Percentiles rank a stretch among this genome's conserved stretches.
phyloP scores from a whole-genome alignment of 768 basidiomycete genomes.

The Cubamyces sp. region DNA sequence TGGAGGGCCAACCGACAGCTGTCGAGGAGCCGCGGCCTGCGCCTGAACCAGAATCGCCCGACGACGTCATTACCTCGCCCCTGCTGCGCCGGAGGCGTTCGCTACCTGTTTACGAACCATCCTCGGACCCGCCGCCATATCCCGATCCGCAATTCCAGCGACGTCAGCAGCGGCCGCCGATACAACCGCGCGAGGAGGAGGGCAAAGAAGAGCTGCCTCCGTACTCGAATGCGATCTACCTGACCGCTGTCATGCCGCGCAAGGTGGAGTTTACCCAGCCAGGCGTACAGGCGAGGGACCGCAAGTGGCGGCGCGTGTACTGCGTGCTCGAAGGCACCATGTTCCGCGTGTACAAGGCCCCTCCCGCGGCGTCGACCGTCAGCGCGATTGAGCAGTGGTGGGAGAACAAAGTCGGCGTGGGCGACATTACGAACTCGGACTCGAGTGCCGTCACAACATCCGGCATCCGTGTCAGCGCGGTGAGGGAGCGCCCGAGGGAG shows the following conservation, averaged over 20 bases:
- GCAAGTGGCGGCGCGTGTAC: constrained; percentile 89
- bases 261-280: constrained; percentile 93
- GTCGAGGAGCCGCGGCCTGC: constrained; percentile 1
- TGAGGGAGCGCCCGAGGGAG: constrained; percentile 33
- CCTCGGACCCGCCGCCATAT: constrained; percentile 70
- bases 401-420: constrained; percentile 77
- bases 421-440: constrained; percentile 48
- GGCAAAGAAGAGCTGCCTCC: constrained; percentile 77
- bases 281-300: constrained; percentile 84
- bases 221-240: constrained; percentile 83
- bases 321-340: constrained; percentile 93
- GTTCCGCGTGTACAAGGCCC: constrained; percentile 73
- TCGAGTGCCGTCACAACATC: constrained; percentile 27
- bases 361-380: constrained; percentile 46
- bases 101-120: constrained; percentile 67
- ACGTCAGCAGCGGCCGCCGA: constrained; percentile 28
- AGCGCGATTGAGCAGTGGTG: constrained; percentile 74
- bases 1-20: constrained; percentile 6
- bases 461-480: constrained; percentile 35
- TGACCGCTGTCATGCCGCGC: constrained; percentile 79
- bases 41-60: constrained; percentile 15
- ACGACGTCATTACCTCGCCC: constrained; percentile 34
- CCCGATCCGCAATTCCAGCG: constrained; percentile 46
- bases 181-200: constrained; percentile 75
- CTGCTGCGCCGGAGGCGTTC: constrained; percentile 65